Base-by-base conservation (phyloP, 2,329 filamentous ascomycete species). In the Fusarium sp. region DNA sequence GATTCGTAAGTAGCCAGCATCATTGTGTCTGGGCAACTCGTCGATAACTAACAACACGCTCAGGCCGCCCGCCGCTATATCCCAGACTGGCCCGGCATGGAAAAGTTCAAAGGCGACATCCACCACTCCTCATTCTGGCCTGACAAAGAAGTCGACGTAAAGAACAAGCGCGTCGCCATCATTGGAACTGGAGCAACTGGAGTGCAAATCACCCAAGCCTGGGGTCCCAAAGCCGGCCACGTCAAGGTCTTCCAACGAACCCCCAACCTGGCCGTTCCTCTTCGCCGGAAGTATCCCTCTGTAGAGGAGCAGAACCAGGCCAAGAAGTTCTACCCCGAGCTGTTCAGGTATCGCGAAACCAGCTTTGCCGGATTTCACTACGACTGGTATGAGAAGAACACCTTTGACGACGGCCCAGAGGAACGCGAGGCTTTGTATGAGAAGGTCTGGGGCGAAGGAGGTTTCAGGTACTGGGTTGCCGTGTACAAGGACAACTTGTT, bases 131-230 rank as follows among this genome's bases (percentile, higher is more conserved):
- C 84, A 1, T 84, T 84, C 71, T 88, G 86, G 86, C 85, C 86
- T 1, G 78, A 85, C 7, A 75, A 81, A 5, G 78, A 82, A 6
- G 77, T 89, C n/a, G 78, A 84, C 47, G 80, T 87, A 26, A 79
- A 79, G 38, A 81, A 80, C 42, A 90, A 90, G 72, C 80, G 81
- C 15, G 81, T 85, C 46, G 87, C 82, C 13, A 81, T 90, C 53
- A 84, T 90, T 31, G 88, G 88, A 11, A 89, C 86, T 0, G 88
- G 88, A 2, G 84, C 87, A 0, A 85, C 85, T 0, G 88, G 87
- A 1, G 82, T 90, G 2, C 88, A 90, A 65, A 83, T 88, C 39
- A 80, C 83, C 1, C 88, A 91, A 62, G 86, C 85, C 49, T 84
- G 83, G 73, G 84, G 81, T 2, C 82, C 82, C 3, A 70, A 79